phyloP scores from a whole-genome alignment of 2,329 filamentous ascomycete genomes.

The Clonostachys chloroleuca region DNA sequence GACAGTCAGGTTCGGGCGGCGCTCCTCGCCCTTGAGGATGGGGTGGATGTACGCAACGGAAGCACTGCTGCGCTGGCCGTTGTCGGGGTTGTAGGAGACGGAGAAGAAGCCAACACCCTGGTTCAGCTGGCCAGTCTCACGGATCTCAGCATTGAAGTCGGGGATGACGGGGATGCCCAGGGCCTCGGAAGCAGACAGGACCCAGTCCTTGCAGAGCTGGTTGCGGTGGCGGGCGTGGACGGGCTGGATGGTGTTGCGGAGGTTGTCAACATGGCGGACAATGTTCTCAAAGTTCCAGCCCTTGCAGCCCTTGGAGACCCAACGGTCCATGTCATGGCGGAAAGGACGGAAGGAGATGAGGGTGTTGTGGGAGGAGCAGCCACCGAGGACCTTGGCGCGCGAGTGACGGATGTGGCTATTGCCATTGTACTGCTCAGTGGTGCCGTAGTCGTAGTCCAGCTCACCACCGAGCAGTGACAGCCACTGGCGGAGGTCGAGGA shows the following conservation, averaged over 20 bases:
- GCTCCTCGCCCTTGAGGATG: conserved; percentile 78
- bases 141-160: conserved; percentile 86
- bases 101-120: conserved; percentile 86
- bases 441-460: conserved; percentile 87
- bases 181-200: conserved; percentile 72
- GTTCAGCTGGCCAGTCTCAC: conserved; percentile 64
- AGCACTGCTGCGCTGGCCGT: conserved; percentile 78
- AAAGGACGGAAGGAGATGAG: conserved; percentile 91
- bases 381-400: conserved; percentile 85
- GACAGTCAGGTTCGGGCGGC: conserved; percentile 77
- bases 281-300: conserved; percentile 87
- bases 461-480: conserved; percentile 78
- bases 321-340: conserved; percentile 80
- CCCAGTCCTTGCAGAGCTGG: conserved; percentile 89
- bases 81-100: conserved; percentile 86
- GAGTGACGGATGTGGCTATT: conserved; percentile 92
- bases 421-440: conserved; percentile 84
- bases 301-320: conserved; percentile 76
- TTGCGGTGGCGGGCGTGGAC: conserved; percentile 83
- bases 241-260: conserved; percentile 86
- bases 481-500: conserved; percentile 85
- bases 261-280: conserved; percentile 74
- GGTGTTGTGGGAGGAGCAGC: conserved; percentile 92
- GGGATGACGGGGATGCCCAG: conserved; percentile 76
- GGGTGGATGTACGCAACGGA: conserved; percentile 92